These are phyloP conservation scores for Spathaspora sp. DNA, from an alignment of 1,139 yeast genomes.

Conservation along the genomic window DNA sequence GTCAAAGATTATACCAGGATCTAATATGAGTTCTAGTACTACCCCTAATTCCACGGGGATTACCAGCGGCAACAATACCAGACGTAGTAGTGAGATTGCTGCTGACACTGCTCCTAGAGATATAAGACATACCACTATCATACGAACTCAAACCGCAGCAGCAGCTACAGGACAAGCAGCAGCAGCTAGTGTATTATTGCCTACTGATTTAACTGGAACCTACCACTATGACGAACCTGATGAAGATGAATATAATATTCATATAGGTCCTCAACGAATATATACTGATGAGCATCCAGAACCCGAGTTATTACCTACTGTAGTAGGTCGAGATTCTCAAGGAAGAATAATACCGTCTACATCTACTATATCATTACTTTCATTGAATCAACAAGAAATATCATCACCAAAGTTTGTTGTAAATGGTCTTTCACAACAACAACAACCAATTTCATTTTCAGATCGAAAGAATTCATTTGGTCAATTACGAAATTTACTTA, in stretches of 20 bases:
- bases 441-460: slow-evolving; percentile 6
- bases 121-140: background rate
- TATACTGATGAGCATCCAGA: slow-evolving; percentile 42
- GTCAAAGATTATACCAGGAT: background rate
- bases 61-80: background rate
- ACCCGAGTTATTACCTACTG: slow-evolving; percentile 53
- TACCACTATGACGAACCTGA: slow-evolving; percentile 1
- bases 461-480: slow-evolving; percentile 10
- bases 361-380: slow-evolving; percentile 52
- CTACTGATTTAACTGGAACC: background rate
- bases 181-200: background rate
- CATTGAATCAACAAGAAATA: slow-evolving; percentile 31
- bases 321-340: slow-evolving; percentile 51
- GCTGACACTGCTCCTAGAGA: background rate
- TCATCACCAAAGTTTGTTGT: slow-evolving; percentile 3
- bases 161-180: background rate
- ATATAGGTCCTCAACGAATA: slow-evolving; percentile 5
- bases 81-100: background rate
- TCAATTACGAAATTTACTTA: slow-evolving; percentile 25
- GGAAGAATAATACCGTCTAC: slow-evolving; percentile 55
- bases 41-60: background rate
- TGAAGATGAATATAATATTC: slow-evolving; percentile 1
- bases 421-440: background rate
- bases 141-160: background rate
- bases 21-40: background rate